Percentiles rank a stretch among this genome's conserved stretches.
Evolutionary conservation across 768 basidiomycete genomes (phyloP).

Genomic region (Plicaturopsis crispa): DNA sequence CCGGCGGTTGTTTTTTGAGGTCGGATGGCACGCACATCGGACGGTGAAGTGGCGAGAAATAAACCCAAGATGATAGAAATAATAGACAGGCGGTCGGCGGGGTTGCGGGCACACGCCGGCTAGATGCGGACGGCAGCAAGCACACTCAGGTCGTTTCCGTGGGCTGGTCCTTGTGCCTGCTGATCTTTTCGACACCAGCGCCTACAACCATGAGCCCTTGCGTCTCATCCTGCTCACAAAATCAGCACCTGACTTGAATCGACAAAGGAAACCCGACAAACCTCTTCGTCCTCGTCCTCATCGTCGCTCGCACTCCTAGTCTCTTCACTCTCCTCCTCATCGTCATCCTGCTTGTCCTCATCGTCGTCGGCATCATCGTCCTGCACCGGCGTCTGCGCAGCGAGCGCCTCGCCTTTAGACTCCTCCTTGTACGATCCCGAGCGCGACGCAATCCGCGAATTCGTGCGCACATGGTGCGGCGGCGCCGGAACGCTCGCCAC

Average conservation of each 20-base stretch:
- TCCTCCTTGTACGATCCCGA: slow-evolving; percentile 20
- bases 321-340: slow-evolving; percentile 9
- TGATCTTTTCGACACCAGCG: slow-evolving; percentile 46
- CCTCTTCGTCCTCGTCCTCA: slow-evolving; percentile 11
- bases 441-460: slow-evolving; percentile 1
- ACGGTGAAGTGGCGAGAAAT: too few species aligned
- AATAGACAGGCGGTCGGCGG: too few species aligned
- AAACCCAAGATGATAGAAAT: too few species aligned
- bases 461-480: slow-evolving; percentile 1
- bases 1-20: too few species aligned
- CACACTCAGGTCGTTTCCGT: too few species aligned
- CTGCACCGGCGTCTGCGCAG: slow-evolving; percentile 17
- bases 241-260: background rate
- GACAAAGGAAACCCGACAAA: slow-evolving; percentile 3
- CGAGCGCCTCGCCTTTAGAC: slow-evolving; percentile 25
- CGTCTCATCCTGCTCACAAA: background rate
- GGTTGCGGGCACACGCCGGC: too few species aligned
- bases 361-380: slow-evolving; percentile 13
- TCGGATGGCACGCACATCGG: too few species aligned
- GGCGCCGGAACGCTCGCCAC: slow-evolving; percentile 9
- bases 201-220: slow-evolving; percentile 10
- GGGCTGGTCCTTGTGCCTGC: slow-evolving; percentile 34
- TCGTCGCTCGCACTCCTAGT: slow-evolving; percentile 13
- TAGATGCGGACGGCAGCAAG: too few species aligned
- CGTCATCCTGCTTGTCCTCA: slow-evolving; percentile 13